Evolutionary conservation across 225 moss, liverwort and hornwort genomes (phyloP), one percentile per base, ranked within the genome.

Genomic region (Antitrichia curtipendula): DNA sequence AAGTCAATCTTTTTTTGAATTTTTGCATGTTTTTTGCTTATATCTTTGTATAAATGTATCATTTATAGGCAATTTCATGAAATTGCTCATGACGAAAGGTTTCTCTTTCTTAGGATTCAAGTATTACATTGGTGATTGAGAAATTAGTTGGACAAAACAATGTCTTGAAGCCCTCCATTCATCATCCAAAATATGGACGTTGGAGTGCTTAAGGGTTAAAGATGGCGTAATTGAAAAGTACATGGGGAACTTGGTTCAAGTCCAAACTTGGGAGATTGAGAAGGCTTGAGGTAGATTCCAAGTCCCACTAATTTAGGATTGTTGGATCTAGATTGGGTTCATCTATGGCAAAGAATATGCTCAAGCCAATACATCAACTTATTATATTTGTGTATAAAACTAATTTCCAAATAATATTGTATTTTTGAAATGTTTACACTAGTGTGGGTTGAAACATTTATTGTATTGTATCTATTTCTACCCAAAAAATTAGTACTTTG

Each of bases 131-230:
- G 3, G 25, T 27, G 25, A 70, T 1, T 25, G 3, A 25, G 27
- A 70, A 70, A 1, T 15, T 13, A 40, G 2, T 40, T 23, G 12
- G 13, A 38, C 36, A 23, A 69, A 69, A 69, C 4, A 13, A 0
- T 40, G 12, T 0, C 38, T 66, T 22, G 6, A 22, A 66, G 40
- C 13, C 24, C 4, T 69, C 0, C 0, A 0, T 40, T 69, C 40
- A 40, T 3, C 0, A 0, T 69, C 2, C 0, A 4, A 0, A 69
- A 24, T 40, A 24, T 40, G 3, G 20, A 65, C 0, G 3, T 6
- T 0, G 1, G 1, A 36, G 20, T 1, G 0, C 20, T 65, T 11
- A 36, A 19, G 1, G 21, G 1, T 36, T 65, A 66, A n/a, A 11
- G 6, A 65, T n/a, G 65, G n/a, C 0, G 1, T 65, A 10, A 36